Conservation (phyloP, 805 yeast species). For the Pichia insulana region DNA sequence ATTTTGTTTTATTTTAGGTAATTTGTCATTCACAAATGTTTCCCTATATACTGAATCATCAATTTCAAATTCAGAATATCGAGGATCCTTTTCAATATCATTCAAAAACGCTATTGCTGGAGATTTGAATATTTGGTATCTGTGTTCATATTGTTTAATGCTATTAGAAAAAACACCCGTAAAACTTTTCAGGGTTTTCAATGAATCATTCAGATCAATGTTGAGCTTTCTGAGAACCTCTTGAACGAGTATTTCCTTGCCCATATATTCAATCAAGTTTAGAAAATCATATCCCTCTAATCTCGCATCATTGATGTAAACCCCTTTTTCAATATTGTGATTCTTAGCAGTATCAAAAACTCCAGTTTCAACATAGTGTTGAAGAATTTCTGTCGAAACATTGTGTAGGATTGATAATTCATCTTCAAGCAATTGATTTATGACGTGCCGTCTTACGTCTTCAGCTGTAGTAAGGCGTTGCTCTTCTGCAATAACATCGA, state of each 20-base stretch:
- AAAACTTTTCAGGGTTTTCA: constrained; percentile 31
- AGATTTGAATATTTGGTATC: no score
- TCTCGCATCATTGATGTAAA: constrained; percentile 66
- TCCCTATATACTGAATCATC: constrained; percentile 40
- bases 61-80: constrained; percentile 38
- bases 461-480: constrained; percentile 38
- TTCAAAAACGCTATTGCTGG: constrained; percentile 46
- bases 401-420: no score
- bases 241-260: constrained; percentile 26
- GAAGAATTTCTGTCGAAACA: no score
- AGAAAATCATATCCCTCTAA: constrained; percentile 37
- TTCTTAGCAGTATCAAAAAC: no score
- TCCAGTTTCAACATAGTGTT: no score
- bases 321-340: constrained; percentile 29
- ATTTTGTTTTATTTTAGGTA: constrained; percentile 67
- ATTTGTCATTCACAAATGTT: constrained; percentile 41
- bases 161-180: no score
- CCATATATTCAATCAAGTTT: constrained; percentile 32
- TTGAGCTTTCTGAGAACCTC: constrained; percentile 25
- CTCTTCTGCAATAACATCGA: constrained; percentile 51
- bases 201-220: constrained; percentile 26
- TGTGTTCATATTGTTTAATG: no score
- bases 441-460: no score
- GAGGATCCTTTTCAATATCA: constrained; percentile 57
- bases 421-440: no score